Evolutionary conservation across 73 alveolate species (phyloP), one percentile per base, ranked within the genome.

Genomic region (Stentor roeselii): DNA sequence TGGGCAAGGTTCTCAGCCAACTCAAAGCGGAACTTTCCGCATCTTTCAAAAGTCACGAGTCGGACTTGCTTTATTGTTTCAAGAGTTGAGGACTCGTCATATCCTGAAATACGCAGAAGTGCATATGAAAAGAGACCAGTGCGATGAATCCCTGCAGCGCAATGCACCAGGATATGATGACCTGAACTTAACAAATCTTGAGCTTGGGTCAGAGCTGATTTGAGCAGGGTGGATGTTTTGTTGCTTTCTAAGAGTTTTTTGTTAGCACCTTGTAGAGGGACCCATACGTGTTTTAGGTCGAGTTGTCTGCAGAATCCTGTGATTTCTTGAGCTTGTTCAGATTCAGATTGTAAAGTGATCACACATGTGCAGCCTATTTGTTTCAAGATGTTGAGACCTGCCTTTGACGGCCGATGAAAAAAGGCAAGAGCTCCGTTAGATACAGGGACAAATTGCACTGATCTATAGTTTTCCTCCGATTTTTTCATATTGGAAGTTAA

Each of bases 131-230:
- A 75, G 39, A 88, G 86, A 3, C 97, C 97, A 3, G 97, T 92
- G 83, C 97, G 86, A 84, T 92, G 97, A 27, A 92, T 87, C 34
- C 97, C 97, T 6, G 97, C 97, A 14, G 97, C 95, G 87, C 97
- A 92, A 87, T 92, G 97, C 31, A 89, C 75, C 0, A 86, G 34
- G 21, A 67, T 21, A 34, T 27, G 34, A 21, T 67, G 42, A 34
- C 80, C 80, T 67, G n/a, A 21, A 0, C 34, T 40, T 67, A 67
- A 40, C 37, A 21, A 27, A 27, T 67, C 34, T 34, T 32, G 21
- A 30, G 80, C 80, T 27, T 34, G 27, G 34, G 14, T n/a, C 34
- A 67, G 41, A 21, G 41, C 80, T 21, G 37, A 30, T 67, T 40
- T 67, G 37, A 67, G 21, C 21, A 32, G 27, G 21, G 50, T 30